These are phyloP conservation scores for Exsudoporus frostii DNA, from an alignment of 768 basidiomycete species.

Conservation along the genomic window DNA sequence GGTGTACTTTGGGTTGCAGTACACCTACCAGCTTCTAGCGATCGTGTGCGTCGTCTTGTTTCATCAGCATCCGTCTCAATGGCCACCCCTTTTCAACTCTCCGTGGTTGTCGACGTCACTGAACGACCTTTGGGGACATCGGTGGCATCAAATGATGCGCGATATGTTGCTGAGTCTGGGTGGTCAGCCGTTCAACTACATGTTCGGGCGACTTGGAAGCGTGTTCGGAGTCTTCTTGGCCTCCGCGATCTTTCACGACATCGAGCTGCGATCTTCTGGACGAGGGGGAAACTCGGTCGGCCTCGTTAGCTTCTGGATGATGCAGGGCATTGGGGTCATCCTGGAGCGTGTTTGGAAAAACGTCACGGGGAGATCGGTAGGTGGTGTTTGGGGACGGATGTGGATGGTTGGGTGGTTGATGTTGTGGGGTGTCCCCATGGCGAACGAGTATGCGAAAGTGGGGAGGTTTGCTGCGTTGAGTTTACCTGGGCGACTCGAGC, in stretches of 20 bases:
- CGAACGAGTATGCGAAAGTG: constrained; percentile 34
- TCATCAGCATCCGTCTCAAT: constrained; percentile 46
- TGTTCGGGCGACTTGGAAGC: constrained; percentile 49
- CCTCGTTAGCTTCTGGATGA: constrained; percentile 50
- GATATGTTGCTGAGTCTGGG: constrained; percentile 53
- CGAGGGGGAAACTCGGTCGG: constrained; percentile 41
- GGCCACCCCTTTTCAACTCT: constrained; percentile 59
- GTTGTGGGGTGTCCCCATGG: constrained; percentile 44
- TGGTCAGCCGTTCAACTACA: constrained; percentile 36
- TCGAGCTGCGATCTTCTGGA: constrained; percentile 54
- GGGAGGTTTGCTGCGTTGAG: constrained; percentile 13
- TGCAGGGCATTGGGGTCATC: constrained; percentile 53
- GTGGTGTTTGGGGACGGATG: constrained; percentile 44
- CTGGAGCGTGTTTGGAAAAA: constrained; percentile 47
- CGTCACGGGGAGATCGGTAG: constrained; percentile 40
- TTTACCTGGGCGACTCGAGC: constrained; percentile 14
- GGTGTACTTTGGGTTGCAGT: constrained; percentile 45
- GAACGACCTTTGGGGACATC: constrained; percentile 55
- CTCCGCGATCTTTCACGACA: constrained; percentile 57
- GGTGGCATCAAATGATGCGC: constrained; percentile 70
- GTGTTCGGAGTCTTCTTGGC: constrained; percentile 56
- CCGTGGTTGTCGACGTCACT: constrained; percentile 60
- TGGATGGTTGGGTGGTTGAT: constrained; percentile 53
- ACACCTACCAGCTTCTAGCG: constrained; percentile 38
- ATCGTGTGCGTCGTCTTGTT: constrained; percentile 46